Base-by-base conservation (phyloP, 306 rosid genomes). In the Glycine tomentella region DNA sequence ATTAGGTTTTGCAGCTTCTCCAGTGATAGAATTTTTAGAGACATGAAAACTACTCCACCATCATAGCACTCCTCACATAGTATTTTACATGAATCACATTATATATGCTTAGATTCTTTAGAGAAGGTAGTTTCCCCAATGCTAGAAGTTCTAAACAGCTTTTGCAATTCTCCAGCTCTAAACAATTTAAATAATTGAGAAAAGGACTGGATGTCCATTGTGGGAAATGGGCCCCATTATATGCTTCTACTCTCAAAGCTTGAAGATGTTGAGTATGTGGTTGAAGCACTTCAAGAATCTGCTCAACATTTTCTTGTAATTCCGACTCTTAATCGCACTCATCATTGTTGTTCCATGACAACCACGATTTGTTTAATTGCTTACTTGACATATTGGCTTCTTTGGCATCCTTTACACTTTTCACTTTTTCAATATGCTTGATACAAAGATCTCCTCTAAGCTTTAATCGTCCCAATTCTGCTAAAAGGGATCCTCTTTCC, bases 251-350 rank as follows among this genome's bases (percentile, higher is more conserved):
- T 1, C 36, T 34, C 36, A 34, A 34, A 34, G 2, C 3, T 3
- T 34, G n/a, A n/a, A n/a, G n/a, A n/a, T n/a, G n/a, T n/a, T n/a
- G n/a, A n/a, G n/a, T n/a, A n/a, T n/a, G n/a, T n/a, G n/a, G n/a
- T n/a, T n/a, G n/a, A n/a, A n/a, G 87, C 10, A 8, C 67, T 67
- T 84, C 61, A 9, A 84, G 66, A 76, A 84, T 40, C 0, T 74
- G 7, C 68, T 73, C 81, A 4, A 6, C 81, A 58, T 58, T 58
- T 74, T 74, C 61, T 12, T 42, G 62, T 50, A 1, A 1, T 15
- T 15, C n/a, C n/a, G n/a, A n/a, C n/a, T n/a, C n/a, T n/a, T n/a
- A n/a, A n/a, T n/a, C n/a, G n/a, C n/a, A n/a, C n/a, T n/a, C n/a
- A n/a, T n/a, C n/a, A n/a, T n/a, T n/a, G n/a, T n/a, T n/a, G n/a